Base-by-base conservation (phyloP, 1,139 yeast species). In the Sugiyamaella novakii region DNA sequence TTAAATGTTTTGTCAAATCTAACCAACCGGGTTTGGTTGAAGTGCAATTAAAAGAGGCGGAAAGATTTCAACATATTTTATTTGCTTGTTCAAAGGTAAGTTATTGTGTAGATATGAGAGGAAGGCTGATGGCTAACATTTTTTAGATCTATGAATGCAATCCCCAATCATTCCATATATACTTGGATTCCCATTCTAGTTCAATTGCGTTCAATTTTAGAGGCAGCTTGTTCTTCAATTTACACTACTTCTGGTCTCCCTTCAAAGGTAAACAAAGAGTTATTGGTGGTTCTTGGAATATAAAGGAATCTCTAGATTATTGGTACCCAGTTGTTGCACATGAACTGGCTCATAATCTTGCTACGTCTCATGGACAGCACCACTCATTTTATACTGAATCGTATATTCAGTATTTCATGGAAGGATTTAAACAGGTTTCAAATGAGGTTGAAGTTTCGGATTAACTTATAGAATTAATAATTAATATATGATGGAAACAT, bases 271-370 rank as follows among this genome's bases (percentile, higher is more conserved):
- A 56, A 24, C 44, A 49, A 22, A 42, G 56, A 18, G 17, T 33
- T 21, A 44, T 51, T 14, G 57, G 57, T 2, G 52, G 55, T 4
- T 46, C 52, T 4, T 52, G 60, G 58, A 43, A 54, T 43, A 53
- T 54, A 28, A 50, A 47, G 6, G 54, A 56, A n/a, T 53, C 66
- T 10, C 45, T 65, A 41, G 66, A 67, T 47, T 71, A 59, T 54
- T 71, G 75, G 73, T 71, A 59, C 46, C 67, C 73, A 1, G 63
- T 70, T 5, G 57, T 68, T 50, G 74, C 75, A 1, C 75, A 71
- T 46, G 75, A 71, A 51, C 54, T 71, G 45, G 75, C 75, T 2
- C 75, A 71, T 55, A 72, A 71, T 50, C 46, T 71, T 34, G 68
- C 59, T 3, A 17, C 55, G 1, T 57, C 62, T 11, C 75, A 71